Conservation (phyloP, 78 protist genomes). For the Protostelium mycophagum region DNA sequence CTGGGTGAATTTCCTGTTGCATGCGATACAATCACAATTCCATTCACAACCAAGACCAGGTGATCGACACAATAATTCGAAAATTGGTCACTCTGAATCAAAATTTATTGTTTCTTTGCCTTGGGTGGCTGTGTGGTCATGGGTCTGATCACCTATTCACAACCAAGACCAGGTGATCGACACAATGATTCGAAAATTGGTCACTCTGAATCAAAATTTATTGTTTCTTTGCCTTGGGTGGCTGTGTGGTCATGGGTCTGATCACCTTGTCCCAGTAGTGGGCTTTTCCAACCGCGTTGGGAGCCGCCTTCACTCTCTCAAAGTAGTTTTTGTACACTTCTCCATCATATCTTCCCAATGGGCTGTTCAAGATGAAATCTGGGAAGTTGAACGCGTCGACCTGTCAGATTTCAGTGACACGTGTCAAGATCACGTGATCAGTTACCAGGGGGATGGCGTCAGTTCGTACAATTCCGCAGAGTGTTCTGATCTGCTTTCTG, state of each 20-base stretch:
- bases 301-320: background rate
- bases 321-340: constrained; percentile 12
- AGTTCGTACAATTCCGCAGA: background rate
- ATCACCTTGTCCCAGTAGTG: background rate
- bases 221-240: background rate
- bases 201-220: no score
- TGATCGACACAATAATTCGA: no score
- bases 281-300: background rate
- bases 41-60: no score
- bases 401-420: no score
- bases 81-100: no score
- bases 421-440: no score
- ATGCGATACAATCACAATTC: no score
- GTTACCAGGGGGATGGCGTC: constrained; percentile 7
- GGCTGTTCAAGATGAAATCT: constrained; percentile 3
- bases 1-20: no score
- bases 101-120: background rate
- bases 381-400: background rate
- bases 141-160: background rate
- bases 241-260: background rate
- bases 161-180: no score
- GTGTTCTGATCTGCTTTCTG: background rate
- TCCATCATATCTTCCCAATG: constrained; percentile 2
- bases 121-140: background rate
- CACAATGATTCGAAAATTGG: no score